Base-by-base conservation (phyloP, 2,329 filamentous ascomycete species). In the Apiospora sp. region DNA sequence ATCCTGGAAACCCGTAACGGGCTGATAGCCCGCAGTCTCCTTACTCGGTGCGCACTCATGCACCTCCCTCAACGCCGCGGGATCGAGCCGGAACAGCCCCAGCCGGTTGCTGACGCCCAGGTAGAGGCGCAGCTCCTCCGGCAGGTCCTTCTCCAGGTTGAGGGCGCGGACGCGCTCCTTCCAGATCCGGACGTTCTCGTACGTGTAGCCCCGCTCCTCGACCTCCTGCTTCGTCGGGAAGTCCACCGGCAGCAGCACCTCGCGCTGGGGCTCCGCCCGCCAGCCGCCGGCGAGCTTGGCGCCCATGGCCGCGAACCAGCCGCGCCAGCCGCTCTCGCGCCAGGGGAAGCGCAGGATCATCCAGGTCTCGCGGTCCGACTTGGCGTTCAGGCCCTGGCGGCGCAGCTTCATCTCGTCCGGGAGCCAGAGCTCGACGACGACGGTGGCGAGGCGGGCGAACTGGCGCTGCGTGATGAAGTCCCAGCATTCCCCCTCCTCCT, bases 391-490 rank as follows among this genome's bases (percentile, higher is more conserved):
- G 1, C 86, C 84, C 72, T 85, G 84, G 46, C 87, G 86, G 74
- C 86, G 84, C 72, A 83, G 81, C 81, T 89, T 89, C 79, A 79
- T 84, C 68, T 87, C 83, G 81, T 94, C 92, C 0, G 93, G 92
- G 37, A 92, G 82, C 92, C 92, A 95, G 67, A 92, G 84, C 77
- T 92, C 89, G 37, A 91, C 87, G 72, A 86, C 87, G 69, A 98
- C 87, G 67, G 91, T 91, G 10, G 94, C 92, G 70, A 98, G 86
- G 58, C 87, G 87, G 1, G 94, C 91, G 75, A 91, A 91, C 75
- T 92, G 88, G 72, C 92, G 85, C 79, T 91, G 89, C 0, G 93
- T 94, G 80, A 94, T 85, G 79, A 93, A 92, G 19, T 91, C 87
- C 93, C 93, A 96, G 58, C 34, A 41, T 49, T 49, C 46, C 10